Base-by-base conservation (phyloP, 331 rosid species). In the Arachis monticola region DNA sequence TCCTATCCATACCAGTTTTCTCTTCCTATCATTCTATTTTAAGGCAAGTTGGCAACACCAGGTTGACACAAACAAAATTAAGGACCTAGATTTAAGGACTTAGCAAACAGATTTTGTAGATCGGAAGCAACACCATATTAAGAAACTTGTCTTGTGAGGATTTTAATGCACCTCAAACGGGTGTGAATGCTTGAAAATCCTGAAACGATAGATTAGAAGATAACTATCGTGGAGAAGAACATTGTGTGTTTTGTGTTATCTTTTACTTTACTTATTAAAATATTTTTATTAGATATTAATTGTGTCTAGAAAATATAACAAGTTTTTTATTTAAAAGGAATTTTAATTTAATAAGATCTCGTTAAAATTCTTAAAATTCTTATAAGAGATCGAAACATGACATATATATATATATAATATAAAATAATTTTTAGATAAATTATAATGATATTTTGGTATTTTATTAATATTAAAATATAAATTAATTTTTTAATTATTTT, bases 151-250 rank as follows among this genome's bases (percentile, higher is more conserved):
- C 57, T 51, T n/a, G 17, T n/a, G 57, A 22, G 17, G 22, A 22
- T 47, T 27, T 10, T 27, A 57, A 47, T 66, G 17, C 56, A 66
- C 38, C 58, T 59, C 48, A 45, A 66, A 17, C 30, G 8, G 46
- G 70, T 45, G 8, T 10, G 60, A 67, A 11, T 50, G 48, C 60
- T 48, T 67, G 47, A 67, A 48, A 27, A 30, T 65, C 41, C 67
- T n/a, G 67, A 61, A 61, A 61, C 67, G n/a, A n/a, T n/a, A n/a
- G n/a, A n/a, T 35, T 38, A 4, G 10, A 0, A 6, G 22, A 9
- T 60, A 35, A 60, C 6, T 10, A 30, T 31, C 32, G 1, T 1
- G 44, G 35, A 61, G 5, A 44, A 5, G 8, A 44, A 44, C 6
- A 44, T 4, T 2, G 56, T 13, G 12, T 50, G 46, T 44, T 17